Evolutionary conservation across 768 basidiomycete species (phyloP), one percentile per base, ranked within the genome.

Genomic region (Collybiopsis luxurians): DNA sequence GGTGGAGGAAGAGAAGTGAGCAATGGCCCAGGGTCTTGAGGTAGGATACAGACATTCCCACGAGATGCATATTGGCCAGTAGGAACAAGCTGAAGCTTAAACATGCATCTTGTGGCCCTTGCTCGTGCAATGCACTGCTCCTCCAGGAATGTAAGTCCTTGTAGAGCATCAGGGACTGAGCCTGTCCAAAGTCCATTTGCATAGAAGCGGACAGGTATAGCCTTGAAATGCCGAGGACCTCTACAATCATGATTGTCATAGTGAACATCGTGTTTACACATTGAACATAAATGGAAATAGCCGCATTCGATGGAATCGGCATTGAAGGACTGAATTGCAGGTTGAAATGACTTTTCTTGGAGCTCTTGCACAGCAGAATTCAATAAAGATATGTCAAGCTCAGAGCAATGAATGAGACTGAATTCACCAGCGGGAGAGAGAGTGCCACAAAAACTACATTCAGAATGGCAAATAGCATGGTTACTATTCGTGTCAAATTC

Each of bases 171-270:
- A 6, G 64, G 64, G 24, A 59, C 12, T 7, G 23, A 12, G 1
- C 64, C 64, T 7, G 58, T 62, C 64, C 64, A 66, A 24, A 62
- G 38, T 15, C 63, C 63, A 47, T 65, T 64, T 5, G 63, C 64
- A 61, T 64, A 65, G 36, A 60, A 61, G 23, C 60, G 62, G 6
- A 63, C 19, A 55, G 64, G 64, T 53, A 58, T 56, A 3, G 30
- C 27, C 31, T 27, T 6, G 30, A 64, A 64, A 4, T 19, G 13
- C 9, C 31, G 21, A 23, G 19, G 38, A 11, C n/a, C 12, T 17
- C 9, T 17, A 5, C 38, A 23, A 34, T 31, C 7, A 24, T 34
- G 17, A 7, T 46, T 31, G n/a, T 19, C 23, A 56, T 48, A 21
- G 21, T 23, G 10, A 17, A 59, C 40, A 6, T 47, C 53, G 4